These are phyloP conservation scores for Teratosphaeria destructans DNA, from an alignment of 2,329 filamentous ascomycete species.

Conservation along the genomic window DNA sequence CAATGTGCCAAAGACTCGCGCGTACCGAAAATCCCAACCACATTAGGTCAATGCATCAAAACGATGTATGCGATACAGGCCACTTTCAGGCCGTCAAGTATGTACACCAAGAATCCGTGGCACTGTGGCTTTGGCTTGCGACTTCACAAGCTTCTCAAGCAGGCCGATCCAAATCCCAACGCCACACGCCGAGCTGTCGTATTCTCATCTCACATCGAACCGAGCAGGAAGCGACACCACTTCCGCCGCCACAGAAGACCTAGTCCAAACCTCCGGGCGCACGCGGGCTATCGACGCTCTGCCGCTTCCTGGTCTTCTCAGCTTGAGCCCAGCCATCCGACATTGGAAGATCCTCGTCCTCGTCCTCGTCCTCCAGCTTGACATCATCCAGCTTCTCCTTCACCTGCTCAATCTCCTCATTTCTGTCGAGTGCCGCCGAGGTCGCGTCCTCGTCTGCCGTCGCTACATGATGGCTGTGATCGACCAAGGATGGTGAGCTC, in stretches of 20 bases:
- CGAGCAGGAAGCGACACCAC: not conserved
- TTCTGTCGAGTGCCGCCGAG: not conserved
- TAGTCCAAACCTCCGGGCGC: constrained; percentile 26
- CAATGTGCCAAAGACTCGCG: not conserved
- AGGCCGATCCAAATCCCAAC: not conserved
- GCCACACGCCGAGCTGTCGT: not conserved
- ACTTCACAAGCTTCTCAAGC: not conserved
- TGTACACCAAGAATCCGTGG: not conserved
- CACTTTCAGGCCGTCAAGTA: not conserved
- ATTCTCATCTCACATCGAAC: not conserved
- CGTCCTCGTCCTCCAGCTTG: constrained; percentile 9
- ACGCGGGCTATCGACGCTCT: constrained; percentile 8
- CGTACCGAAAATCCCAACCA: not conserved
- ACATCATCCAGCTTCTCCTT: constrained; percentile 7
- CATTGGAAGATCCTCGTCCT: constrained; percentile 9
- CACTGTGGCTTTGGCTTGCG: not conserved
- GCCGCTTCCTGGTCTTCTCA: constrained; percentile 12
- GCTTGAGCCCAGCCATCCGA: constrained; percentile 16
- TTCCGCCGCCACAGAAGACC: not conserved
- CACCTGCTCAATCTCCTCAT: not conserved
- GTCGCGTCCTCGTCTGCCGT: not conserved
- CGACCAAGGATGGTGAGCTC: not conserved
- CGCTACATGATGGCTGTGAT: not conserved
- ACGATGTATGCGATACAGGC: not conserved
- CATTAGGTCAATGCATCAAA: not conserved